Evolutionary conservation across 108 stramenopile genomes (phyloP), one percentile per base, ranked within the genome.

Genomic region (Fragilariopsis cylindrus): DNA sequence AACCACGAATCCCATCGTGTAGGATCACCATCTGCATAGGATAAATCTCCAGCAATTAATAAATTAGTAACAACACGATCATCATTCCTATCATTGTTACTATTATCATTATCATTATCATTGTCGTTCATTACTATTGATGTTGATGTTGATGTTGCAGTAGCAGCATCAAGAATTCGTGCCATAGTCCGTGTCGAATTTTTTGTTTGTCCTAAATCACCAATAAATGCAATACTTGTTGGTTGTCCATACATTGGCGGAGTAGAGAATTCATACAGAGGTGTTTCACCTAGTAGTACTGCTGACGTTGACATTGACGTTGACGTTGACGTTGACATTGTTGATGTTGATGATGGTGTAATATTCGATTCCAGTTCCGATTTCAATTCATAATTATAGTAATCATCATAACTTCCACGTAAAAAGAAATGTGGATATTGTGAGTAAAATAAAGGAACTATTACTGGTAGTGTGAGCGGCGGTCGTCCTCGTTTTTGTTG

Each of bases 21-120:
- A 50, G 91, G 90, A 75, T 88, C 89, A 16, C 84, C 77, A 78
- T 91, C 87, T 63, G 91, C 84, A 73, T 94, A 96, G 30, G 83
- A 73, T 52, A 93, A 70, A 71, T 94, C 92, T 4, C 92, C 92
- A 3, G 85, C 93, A 76, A 87, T 76, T 41, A 86, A 65, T 42
- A 83, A 46, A 2, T 58, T 63, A 13, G 82, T 70, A 0, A 79
- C 65, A 42, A 44, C 19, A 4, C 65, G 53, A 21, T 39, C 73
- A 57, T 53, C 41, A 13, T 63, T 4, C 0, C 7, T 7, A 7
- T 57, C 57, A 18, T 57, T 18, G 15, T 15, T 18, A n/a, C 1
- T 57, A 19, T 18, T 13, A n/a, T 57, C 57, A 21, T 39, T 16
- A 12, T 47, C 16, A 7, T 57, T 19, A 18, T 57, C 15, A 18